Conservation (phyloP, 495 filamentous ascomycete species). For the Podospora comata region DNA sequence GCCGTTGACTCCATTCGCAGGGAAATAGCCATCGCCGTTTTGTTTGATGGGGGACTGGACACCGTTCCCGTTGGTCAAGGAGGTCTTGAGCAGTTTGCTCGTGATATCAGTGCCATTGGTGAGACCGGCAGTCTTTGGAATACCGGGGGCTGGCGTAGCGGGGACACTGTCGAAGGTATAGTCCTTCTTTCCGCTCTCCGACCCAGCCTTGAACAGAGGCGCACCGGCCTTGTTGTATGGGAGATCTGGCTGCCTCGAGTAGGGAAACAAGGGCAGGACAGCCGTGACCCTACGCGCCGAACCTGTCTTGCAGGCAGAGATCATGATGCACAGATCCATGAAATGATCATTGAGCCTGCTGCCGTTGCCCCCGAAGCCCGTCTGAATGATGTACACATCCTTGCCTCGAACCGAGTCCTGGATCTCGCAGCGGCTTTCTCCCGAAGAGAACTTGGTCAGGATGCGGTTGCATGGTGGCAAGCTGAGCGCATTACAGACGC, state of each 20-base stretch:
- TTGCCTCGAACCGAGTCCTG: constrained; percentile 94
- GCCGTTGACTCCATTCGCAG: constrained; percentile 25
- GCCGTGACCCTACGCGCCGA: constrained; percentile 89
- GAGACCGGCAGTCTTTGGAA: constrained; percentile 60
- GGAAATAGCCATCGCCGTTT: constrained; percentile 26
- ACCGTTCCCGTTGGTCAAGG: constrained; percentile 24
- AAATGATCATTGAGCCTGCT: constrained; percentile 78
- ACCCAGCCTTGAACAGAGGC: constrained; percentile 69
- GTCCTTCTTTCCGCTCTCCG: constrained; percentile 52
- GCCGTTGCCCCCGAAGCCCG: constrained; percentile 52
- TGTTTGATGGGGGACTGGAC: constrained; percentile 19
- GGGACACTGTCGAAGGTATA: constrained; percentile 95
- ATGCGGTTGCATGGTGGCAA: constrained; percentile 79
- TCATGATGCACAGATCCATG: constrained; percentile 93
- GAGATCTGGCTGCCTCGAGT: constrained; percentile 89
- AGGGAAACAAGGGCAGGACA: constrained; percentile 93
- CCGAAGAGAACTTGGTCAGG: constrained; percentile 89
- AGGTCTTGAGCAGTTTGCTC: constrained; percentile 56
- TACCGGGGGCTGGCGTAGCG: constrained; percentile 70
- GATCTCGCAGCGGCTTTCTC: constrained; percentile 92
- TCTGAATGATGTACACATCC: constrained; percentile 97
- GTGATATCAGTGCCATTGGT: constrained; percentile 65
- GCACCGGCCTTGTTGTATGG: constrained; percentile 95
- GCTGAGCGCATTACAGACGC: constrained; percentile 82
- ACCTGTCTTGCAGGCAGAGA: constrained; percentile 95